phyloP scores from a whole-genome alignment of 148 eudicot genomes.

The Linanthus parryae region DNA sequence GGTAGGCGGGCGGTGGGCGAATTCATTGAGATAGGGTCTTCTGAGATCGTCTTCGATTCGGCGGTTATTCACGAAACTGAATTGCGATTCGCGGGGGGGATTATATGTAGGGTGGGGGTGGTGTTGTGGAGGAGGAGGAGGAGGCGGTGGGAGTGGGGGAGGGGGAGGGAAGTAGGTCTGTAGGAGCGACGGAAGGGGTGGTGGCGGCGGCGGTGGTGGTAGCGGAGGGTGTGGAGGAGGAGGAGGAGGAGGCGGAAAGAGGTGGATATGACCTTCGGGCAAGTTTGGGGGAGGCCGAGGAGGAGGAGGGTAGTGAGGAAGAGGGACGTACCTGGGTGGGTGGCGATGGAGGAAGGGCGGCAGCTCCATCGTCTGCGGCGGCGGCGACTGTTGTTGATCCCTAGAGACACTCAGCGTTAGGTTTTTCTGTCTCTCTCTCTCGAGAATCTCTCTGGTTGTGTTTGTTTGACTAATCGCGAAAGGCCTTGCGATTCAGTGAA shows the following conservation, averaged over 20 bases:
- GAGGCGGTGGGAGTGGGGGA: conserved; percentile 16
- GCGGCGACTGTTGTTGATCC: conserved; percentile 2
- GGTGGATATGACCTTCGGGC: no score
- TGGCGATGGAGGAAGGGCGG: conserved; percentile 20
- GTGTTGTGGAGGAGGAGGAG: conserved; percentile 13
- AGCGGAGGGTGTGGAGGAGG: conserved; percentile 1
- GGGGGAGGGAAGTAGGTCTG: conserved; percentile 6
- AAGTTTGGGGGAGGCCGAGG: conserved; percentile 4
- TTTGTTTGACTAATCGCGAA: no score
- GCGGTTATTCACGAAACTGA: conserved; percentile 13
- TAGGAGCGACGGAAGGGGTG: conserved; percentile 8
- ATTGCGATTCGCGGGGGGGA: no score
- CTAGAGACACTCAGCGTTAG: no score
- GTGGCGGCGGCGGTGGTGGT: conserved; percentile 19
- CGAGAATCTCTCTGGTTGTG: no score
- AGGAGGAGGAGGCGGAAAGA: conserved; percentile 7
- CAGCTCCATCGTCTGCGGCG: conserved; percentile 15
- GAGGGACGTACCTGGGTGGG: conserved; percentile 38
- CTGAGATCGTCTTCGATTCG: conserved; percentile 9
- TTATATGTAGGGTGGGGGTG: conserved; percentile 7
- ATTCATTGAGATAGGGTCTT: conserved; percentile 6
- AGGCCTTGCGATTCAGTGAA: no score
- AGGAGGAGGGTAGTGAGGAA: conserved; percentile 18
- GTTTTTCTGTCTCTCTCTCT: conserved; percentile 1
- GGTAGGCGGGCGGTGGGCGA: conserved; percentile 8